Evolutionary conservation across 805 yeast species (phyloP).

Genomic region (Ogataea sp.): DNA sequence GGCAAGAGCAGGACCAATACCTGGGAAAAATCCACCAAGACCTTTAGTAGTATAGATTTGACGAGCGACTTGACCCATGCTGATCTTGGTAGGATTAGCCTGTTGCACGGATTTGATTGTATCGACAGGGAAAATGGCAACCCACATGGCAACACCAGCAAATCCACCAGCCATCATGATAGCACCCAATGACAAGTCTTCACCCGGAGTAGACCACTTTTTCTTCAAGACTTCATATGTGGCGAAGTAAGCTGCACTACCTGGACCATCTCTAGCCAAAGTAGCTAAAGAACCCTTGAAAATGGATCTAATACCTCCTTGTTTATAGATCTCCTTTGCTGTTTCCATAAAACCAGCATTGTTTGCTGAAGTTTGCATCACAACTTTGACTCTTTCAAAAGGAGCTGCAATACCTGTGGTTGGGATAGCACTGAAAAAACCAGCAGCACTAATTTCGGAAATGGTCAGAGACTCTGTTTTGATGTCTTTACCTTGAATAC

Average conservation of each 20-base stretch:
- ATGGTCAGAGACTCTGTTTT: constrained; percentile 41
- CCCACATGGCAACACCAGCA: constrained; percentile 98
- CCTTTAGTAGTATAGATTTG: constrained; percentile 73
- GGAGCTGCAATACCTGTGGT: constrained; percentile 97
- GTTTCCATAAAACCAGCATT: constrained; percentile 46
- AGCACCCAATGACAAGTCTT: constrained; percentile 57
- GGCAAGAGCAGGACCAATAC: constrained; percentile 89
- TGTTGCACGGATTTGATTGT: constrained; percentile 85
- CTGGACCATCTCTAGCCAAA: constrained; percentile 95
- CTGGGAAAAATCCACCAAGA: constrained; percentile 90
- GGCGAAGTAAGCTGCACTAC: constrained; percentile 92
- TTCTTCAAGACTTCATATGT: constrained; percentile 81
- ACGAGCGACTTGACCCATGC: constrained; percentile 58
- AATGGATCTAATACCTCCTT: constrained; percentile 79
- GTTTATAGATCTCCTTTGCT: constrained; percentile 56
- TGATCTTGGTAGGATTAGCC: constrained; percentile 43
- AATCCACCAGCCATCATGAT: constrained; percentile 88
- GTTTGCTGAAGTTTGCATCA: constrained; percentile 60
- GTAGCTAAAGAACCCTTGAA: constrained; percentile 92
- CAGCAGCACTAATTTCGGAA: constrained; percentile 79
- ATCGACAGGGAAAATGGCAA: constrained; percentile 90
- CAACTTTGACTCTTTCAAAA: constrained; percentile 90
- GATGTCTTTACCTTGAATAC: constrained; percentile 26
- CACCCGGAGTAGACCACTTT: constrained; percentile 38
- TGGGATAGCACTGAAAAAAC: constrained; percentile 90